Percentiles rank a stretch among this genome's conserved stretches.
These are phyloP conservation scores for Singerocomus inundabilis DNA, from an alignment of 1,284 basidiomycete species.

Conservation along the genomic window DNA sequence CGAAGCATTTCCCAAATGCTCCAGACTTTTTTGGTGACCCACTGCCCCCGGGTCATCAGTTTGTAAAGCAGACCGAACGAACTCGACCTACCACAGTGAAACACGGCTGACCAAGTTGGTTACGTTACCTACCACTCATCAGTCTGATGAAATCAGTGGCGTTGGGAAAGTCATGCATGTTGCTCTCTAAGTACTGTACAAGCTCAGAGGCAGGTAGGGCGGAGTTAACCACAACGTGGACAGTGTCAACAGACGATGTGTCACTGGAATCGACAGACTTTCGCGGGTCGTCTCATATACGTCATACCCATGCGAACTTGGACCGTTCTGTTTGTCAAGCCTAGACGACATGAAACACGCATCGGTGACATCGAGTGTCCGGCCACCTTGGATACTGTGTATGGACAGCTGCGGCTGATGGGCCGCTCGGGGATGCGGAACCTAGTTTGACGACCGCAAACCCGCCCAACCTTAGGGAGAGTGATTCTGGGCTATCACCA, in stretches of 20 bases:
- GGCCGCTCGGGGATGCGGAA: slow-evolving; percentile 14
- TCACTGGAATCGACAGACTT: slow-evolving; percentile 9
- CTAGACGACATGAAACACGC: background rate
- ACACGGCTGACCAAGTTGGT: background rate
- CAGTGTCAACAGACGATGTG: too few species aligned
- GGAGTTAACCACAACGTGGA: background rate
- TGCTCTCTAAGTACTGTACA: background rate
- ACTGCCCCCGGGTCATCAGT: background rate
- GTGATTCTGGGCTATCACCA: background rate
- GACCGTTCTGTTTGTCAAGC: too few species aligned
- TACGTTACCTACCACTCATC: slow-evolving; percentile 21
- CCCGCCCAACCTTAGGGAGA: background rate
- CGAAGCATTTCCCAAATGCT: too few species aligned
- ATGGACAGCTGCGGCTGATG: slow-evolving; percentile 19
- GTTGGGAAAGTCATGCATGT: slow-evolving; percentile 5
- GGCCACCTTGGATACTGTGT: slow-evolving; percentile 2
- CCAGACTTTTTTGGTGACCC: background rate
- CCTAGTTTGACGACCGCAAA: slow-evolving; percentile 11
- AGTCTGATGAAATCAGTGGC: slow-evolving; percentile 14
- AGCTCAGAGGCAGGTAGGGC: background rate
- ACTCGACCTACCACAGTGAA: background rate
- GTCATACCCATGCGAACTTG: background rate
- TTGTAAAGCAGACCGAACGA: background rate
- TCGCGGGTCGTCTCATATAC: slow-evolving; percentile 6
- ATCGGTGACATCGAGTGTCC: slow-evolving; percentile 1